Base-by-base conservation (phyloP, 257 asterid genomes). In the Datura wrightii region DNA sequence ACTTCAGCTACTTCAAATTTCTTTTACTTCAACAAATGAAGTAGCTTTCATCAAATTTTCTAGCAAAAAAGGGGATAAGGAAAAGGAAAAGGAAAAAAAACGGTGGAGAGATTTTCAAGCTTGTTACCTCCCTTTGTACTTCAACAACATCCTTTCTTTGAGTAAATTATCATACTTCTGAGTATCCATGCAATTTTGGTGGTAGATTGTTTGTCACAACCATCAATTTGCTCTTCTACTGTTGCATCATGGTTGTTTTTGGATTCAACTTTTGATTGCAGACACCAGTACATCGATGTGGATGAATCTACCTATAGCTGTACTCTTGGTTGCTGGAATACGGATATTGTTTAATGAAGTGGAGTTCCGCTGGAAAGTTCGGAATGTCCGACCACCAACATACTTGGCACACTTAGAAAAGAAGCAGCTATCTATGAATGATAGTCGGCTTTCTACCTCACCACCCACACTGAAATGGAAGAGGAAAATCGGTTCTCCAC, bases 201-300 rank as follows among this genome's bases (percentile, higher is more conserved):
- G 85, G 58, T 79, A 69, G 31, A 39, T 13, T 48, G 53, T 63
- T 67, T 78, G 67, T 18, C 82, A 71, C 58, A 80, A 41, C 52
- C n/a, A 39, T 74, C 79, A 53, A 80, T 54, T 62, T 83, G 44
- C 63, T 65, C 63, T 80, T 85, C 46, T 66, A 58, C n/a, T 63
- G 79, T 54, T 31, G 44, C 63, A 13, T 58, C 56, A 71, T 37
- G 46, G 50, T 44, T 56, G 54, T n/a, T 82, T 79, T 69, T 8
- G 83, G 56, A 76, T 84, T 58, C 78, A 58, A 70, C 83, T 18
- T 56, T 82, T 87, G 84, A 85, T 86, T 88, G 94, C 96, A 97
- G 99, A 95, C 83, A 90, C 99, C 56, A 95, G 99, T 90, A 97
- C 95, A 89, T 95, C 97, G 36, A 93, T 97, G 97, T 90, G 96